Evolutionary conservation across 345 rosid genomes (phyloP), one percentile per base, ranked within the genome.

Genomic region (Camelina sativa): DNA sequence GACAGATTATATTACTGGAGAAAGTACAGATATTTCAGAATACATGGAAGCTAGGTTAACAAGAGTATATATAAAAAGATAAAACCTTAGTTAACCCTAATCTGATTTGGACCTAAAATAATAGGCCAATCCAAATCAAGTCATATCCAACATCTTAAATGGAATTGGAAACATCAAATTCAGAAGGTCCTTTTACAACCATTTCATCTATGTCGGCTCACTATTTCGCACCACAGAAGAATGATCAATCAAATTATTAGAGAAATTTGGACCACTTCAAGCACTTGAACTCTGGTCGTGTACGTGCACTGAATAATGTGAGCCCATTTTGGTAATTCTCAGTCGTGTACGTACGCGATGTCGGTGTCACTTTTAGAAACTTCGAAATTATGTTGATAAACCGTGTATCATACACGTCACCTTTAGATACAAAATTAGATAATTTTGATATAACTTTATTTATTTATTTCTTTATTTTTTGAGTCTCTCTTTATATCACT

Each of bases 111-210:
- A n/a, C n/a, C 46, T n/a, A n/a, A n/a, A n/a, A n/a, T n/a, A n/a
- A n/a, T n/a, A n/a, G n/a, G n/a, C n/a, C n/a, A n/a, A n/a, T n/a
- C n/a, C n/a, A n/a, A n/a, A n/a, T n/a, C n/a, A n/a, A n/a, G n/a
- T n/a, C n/a, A n/a, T n/a, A n/a, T n/a, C n/a, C n/a, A n/a, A n/a
- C n/a, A n/a, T n/a, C n/a, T 41, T 13, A 13, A 13, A 1, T 44
- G 30, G 30, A 28, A 25, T 43, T 63, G 69, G 60, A 63, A 73
- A 73, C 55, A 55, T 65, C 71, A 73, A 34, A 73, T 8, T 73
- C 64, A 46, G 16, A 15, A 6, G 7, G 48, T 64, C 50, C 30
- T 34, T 73, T 65, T 54, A 73, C 76, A 43, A 35, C 57, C 50
- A 64, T 64, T 55, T 43, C 57, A 11, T 44, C 17, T 19, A 74